Conservation (phyloP, 2,329 filamentous ascomycete species). For the Xylogone sp. region DNA sequence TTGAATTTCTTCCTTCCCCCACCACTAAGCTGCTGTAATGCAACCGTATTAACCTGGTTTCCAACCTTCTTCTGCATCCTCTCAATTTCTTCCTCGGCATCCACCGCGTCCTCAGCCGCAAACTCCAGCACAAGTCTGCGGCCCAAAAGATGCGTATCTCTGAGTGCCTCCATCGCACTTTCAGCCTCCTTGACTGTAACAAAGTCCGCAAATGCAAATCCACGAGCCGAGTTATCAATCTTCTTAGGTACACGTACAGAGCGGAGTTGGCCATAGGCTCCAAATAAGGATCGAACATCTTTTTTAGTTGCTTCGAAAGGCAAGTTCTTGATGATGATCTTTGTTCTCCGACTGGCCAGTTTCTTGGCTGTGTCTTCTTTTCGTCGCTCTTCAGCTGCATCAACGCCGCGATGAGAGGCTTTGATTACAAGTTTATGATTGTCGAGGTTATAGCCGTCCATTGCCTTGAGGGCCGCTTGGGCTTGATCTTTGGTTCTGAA, state of each 20-base stretch:
- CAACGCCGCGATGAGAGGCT: conserved; percentile 79
- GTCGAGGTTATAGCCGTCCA: conserved; percentile 87
- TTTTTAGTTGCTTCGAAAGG: conserved; percentile 95
- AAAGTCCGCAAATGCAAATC: conserved; percentile 97
- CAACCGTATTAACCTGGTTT: conserved; percentile 85
- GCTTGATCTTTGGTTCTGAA: conserved; percentile 78
- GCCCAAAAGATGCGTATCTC: conserved; percentile 89
- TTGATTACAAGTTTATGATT: conserved; percentile 82
- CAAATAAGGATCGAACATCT: conserved; percentile 81
- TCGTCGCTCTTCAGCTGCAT: conserved; percentile 82
- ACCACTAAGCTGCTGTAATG: conserved; percentile 81
- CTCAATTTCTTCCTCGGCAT: conserved; percentile 92
- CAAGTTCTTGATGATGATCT: conserved; percentile 97
- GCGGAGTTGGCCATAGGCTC: conserved; percentile 86
- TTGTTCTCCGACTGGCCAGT: conserved; percentile 70
- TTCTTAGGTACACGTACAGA: conserved; percentile 94
- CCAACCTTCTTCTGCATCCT: conserved; percentile 97
- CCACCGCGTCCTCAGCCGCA: conserved; percentile 80
- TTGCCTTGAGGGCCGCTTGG: conserved; percentile 72
- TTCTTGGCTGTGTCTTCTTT: conserved; percentile 83
- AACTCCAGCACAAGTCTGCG: conserved; percentile 88
- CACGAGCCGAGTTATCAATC: conserved; percentile 81
- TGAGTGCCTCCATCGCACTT: conserved; percentile 86
- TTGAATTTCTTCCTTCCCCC: conserved; percentile 84
- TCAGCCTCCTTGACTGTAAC: conserved; percentile 83